These are phyloP conservation scores for Cryoendolithus antarcticus DNA, from an alignment of 2,329 filamentous ascomycete genomes.

Conservation along the genomic window DNA sequence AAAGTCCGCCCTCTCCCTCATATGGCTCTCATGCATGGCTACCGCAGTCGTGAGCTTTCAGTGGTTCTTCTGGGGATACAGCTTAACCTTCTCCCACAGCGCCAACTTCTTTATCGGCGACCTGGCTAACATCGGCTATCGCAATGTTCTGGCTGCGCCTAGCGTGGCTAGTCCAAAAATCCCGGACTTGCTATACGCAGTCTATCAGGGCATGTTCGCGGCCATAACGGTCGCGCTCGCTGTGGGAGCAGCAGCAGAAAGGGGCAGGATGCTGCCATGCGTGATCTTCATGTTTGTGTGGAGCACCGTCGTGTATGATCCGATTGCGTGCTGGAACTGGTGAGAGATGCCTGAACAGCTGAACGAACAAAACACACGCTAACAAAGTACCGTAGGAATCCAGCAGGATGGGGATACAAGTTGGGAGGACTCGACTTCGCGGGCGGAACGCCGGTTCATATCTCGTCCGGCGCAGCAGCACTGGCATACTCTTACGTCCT, in stretches of 20 bases:
- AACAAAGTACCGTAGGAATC: slow-evolving; percentile 34
- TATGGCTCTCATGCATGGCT: slow-evolving; percentile 75
- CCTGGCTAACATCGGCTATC: slow-evolving; percentile 68
- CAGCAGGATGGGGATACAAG: slow-evolving; percentile 63
- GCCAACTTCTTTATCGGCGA: slow-evolving; percentile 67
- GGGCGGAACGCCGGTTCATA: slow-evolving; percentile 82
- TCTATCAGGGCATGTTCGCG: slow-evolving; percentile 84
- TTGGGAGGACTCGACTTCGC: slow-evolving; percentile 81
- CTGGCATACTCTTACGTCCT: slow-evolving; percentile 87
- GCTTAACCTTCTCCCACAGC: slow-evolving; percentile 66
- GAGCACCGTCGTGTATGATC: slow-evolving; percentile 81
- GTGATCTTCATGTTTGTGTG: slow-evolving; percentile 90
- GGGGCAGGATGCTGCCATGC: slow-evolving; percentile 77
- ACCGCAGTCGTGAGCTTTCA: slow-evolving; percentile 72
- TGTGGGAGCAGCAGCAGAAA: slow-evolving; percentile 72
- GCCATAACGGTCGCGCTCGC: slow-evolving; percentile 77
- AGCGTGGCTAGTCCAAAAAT: slow-evolving; percentile 62
- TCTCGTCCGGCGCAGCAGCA: slow-evolving; percentile 71
- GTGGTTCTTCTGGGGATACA: slow-evolving; percentile 95
- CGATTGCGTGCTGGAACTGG: slow-evolving; percentile 93
- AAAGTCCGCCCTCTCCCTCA: slow-evolving; percentile 76
- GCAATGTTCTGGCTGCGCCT: slow-evolving; percentile 59
- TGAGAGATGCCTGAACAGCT: too few species aligned
- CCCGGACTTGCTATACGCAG: slow-evolving; percentile 71
- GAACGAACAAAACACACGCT: too few species aligned